Base-by-base conservation (phyloP, 306 rosid genomes). In the Lathyrus tuberosus region DNA sequence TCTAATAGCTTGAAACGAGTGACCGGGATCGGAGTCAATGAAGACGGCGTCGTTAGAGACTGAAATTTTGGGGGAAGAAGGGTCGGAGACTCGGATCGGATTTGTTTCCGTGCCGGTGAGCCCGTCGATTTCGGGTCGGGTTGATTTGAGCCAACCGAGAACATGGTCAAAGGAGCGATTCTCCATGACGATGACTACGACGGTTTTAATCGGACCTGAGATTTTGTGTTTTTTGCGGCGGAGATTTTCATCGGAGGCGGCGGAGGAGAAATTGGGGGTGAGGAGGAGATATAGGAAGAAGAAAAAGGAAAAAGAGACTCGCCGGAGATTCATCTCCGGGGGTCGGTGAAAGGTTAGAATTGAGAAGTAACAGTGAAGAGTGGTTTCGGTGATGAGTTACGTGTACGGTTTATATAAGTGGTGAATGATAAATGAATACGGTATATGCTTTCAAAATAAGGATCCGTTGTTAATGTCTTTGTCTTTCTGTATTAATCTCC, bases 101-200 rank as follows among this genome's bases (percentile, higher is more conserved):
- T 88, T 93, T 10, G 87, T 86, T 60, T 93, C 96, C 2, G 65
- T n/a, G 1, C 98, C 96, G 6, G 76, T 85, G 8, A 90, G 53
- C 0, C 98, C 96, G 37, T 93, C 96, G 43, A 93, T 90, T 0
- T 90, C 93, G 16, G 96, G 96, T 49, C 96, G 86, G 79, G 81
- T 65, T 15, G 85, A 22, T 51, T 92, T 93, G 46, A 93, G 87
- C 96, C 96, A 90, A 1, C 96, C 98, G 7, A 90, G 75, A 0
- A 93, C 70, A 49, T 93, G 98, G 76, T 93, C 98, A n/a, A 93
- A 93, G 66, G 98, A 93, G 31, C 98, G 98, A 41, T 93, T 93
- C 24, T 93, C 96, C 98, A 90, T 93, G 43, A 93, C 91, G 18
- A 93, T 5, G 22, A 93, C 86, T 20, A 93, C 94, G 0, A 93